Base-by-base conservation (phyloP, 2,329 filamentous ascomycete genomes). In the Penicillium sumatraense region DNA sequence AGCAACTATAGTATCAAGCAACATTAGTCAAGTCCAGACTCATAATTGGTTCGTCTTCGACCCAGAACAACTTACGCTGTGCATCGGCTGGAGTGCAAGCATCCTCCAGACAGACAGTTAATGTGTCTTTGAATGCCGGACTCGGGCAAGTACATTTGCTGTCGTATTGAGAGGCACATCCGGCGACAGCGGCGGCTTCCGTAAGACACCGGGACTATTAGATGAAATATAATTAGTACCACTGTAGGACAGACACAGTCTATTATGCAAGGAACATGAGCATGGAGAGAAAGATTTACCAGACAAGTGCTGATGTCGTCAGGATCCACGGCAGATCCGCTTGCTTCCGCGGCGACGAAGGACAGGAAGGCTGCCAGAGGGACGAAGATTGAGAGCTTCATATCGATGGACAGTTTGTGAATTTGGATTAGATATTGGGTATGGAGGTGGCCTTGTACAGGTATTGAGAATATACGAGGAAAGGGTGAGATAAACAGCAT, bases 361-460 rank as follows among this genome's bases (percentile, higher is more conserved):
- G 59, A 56, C n/a, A 63, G 33, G 50, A 63, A 59, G 14, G 59
- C 52, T n/a, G 60, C 49, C 26, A 63, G 49, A 2, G 60, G 60
- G 10, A 57, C 41, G 51, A 62, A 58, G 42, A 58, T 58, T 2
- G 60, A 60, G 33, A 63, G 57, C 54, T 54, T 63, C 60, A 63
- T 63, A 20, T 56, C 56, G 47, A 44, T n/a, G 14, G 14, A 42
- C 20, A 42, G 10, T 9, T 42, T 16, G 23, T 13, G 24, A 11
- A 13, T 8, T 42, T 42, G 6, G 21, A 8, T 24, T 11, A 13
- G 8, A 23, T 7, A 38, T 2, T 38, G 10, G 20, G 36, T 7
- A 3, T 18, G 14, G n/a, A 14, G n/a, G 33, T 35, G n/a, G n/a
- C 8, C 8, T 5, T 38, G 36, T 24, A 26, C n/a, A 24, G 5